Evolutionary conservation across 768 basidiomycete genomes (phyloP), one percentile per base, ranked within the genome.

Genomic region (Tricholomella constricta): DNA sequence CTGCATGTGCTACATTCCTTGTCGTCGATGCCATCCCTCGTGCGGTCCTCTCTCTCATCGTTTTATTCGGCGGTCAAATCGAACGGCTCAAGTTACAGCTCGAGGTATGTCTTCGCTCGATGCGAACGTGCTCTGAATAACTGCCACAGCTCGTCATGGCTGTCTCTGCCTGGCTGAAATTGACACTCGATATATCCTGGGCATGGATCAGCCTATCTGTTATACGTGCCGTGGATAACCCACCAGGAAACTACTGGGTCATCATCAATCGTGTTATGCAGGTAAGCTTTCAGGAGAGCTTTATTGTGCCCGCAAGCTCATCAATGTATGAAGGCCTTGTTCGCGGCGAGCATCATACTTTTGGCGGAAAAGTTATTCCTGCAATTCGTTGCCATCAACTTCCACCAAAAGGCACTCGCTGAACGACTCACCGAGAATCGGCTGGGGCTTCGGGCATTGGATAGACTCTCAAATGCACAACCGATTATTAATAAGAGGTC

Each of bases 341-440:
- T 81, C 48, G 67, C 77, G 2, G 63, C 74, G 22, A 69, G 72
- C 17, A 71, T 78, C 23, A 70, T 81, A 20, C 60, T 79, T 15
- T 68, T 79, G 8, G 65, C 65, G 6, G 77, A 80, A 46, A 79
- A 78, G 65, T 65, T 88, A 32, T 83, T 87, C 65, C 67, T 92
- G 27, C 87, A 84, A 60, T 84, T 85, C 54, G 82, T 91, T 40
- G 89, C 90, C 25, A 90, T 90, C 70, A 88, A 83, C 58, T 92
- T 91, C 65, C 89, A 91, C 65, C 78, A 83, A 57, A 86, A 81
- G 50, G 88, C 89, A 1, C 79, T 91, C 19, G 83, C 86, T 9
- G 89, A 91, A 49, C 84, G 89, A 32, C 69, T 91, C 14, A 72
- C 75, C 7, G 88, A 89, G 66, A 91, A 91, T 59, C 78, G 78